These are phyloP conservation scores for Cryptomeria japonica DNA, from an alignment of 75 land plant genomes.

Conservation along the genomic window DNA sequence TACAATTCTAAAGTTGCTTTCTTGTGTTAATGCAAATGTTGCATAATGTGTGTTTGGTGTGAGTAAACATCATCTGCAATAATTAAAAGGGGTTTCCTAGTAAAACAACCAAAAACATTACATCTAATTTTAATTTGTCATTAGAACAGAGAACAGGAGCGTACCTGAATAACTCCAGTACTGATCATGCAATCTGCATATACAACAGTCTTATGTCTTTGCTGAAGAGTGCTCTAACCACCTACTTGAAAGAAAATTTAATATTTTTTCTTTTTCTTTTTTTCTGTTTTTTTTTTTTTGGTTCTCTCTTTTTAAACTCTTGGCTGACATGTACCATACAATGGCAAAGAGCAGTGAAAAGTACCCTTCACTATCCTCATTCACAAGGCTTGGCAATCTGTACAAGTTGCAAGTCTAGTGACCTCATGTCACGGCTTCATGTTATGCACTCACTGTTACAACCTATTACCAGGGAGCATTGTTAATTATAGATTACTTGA, in stretches of 20 bases:
- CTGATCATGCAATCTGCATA: not conserved
- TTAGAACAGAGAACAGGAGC: not conserved
- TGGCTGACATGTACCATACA: not conserved
- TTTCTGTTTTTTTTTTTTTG: no score
- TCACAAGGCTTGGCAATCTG: not conserved
- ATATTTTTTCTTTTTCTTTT: not conserved
- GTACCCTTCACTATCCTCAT: not conserved
- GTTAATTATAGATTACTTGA: not conserved
- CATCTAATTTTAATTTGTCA: not conserved
- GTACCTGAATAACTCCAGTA: not conserved
- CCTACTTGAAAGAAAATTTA: not conserved
- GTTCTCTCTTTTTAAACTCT: not conserved
- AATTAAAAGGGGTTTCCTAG: not conserved
- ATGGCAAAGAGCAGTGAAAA: not conserved
- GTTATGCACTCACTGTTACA: not conserved
- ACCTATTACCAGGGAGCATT: not conserved
- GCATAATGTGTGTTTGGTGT: no score
- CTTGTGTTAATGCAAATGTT: not conserved
- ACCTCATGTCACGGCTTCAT: not conserved
- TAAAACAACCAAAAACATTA: not conserved
- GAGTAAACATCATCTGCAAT: not conserved
- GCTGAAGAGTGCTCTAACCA: not conserved
- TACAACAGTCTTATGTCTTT: not conserved
- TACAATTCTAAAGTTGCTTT: not conserved
- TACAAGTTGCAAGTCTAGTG: constrained; percentile 4